Evolutionary conservation across 2,329 filamentous ascomycete genomes (phyloP).

Genomic region (Neofusicoccum parvum): DNA sequence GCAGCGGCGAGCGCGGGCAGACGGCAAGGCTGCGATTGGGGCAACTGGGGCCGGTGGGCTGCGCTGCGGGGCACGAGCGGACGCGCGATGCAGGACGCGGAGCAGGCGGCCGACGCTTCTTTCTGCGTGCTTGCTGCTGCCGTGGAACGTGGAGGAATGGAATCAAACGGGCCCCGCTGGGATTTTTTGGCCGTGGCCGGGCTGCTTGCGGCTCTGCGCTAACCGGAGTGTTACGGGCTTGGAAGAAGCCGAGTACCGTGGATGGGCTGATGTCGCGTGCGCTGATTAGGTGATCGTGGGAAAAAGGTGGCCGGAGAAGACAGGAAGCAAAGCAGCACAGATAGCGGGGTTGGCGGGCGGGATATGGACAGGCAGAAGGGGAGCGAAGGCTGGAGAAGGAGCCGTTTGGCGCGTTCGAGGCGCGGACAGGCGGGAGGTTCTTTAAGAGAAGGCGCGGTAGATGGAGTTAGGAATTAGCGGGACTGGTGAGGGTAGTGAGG

Average conservation of each 20-base stretch:
- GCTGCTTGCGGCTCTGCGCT: slow-evolving; percentile 8
- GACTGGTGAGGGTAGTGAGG: background rate
- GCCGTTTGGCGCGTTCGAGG: background rate
- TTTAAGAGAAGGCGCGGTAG: slow-evolving; percentile 6
- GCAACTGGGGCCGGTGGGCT: background rate
- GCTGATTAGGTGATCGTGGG: slow-evolving; percentile 4
- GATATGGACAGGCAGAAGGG: background rate
- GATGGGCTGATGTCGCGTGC: slow-evolving; percentile 9
- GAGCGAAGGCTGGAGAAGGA: background rate
- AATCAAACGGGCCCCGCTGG: background rate
- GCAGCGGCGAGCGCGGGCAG: background rate
- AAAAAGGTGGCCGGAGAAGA: background rate
- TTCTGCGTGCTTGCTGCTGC: background rate
- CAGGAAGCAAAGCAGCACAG: background rate
- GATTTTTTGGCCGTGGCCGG: background rate
- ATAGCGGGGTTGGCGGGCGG: background rate
- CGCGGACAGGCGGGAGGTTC: slow-evolving; percentile 4
- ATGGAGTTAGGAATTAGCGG: slow-evolving; percentile 14
- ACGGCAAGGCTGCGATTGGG: background rate
- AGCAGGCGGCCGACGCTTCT: background rate
- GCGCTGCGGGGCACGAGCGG: background rate
- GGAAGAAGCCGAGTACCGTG: background rate
- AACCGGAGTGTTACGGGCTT: background rate
- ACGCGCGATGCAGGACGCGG: background rate
- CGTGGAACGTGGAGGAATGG: background rate